Base-by-base conservation (phyloP, 1,284 basidiomycete genomes). In the Ganoderma resinaceum region DNA sequence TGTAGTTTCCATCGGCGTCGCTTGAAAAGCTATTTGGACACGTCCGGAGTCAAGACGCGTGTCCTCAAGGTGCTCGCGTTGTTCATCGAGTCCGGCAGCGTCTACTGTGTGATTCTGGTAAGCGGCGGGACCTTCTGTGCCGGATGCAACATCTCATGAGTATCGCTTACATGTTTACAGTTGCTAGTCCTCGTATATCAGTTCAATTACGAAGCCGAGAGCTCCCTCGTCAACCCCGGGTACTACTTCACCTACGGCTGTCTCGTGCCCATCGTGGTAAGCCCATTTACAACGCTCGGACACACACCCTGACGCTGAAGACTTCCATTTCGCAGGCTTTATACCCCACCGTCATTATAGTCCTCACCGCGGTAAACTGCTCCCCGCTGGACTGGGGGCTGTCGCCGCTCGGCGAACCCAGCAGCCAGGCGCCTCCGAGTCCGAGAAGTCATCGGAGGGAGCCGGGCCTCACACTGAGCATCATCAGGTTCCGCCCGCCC, bases 71-170 rank as follows among this genome's bases (percentile, higher is more conserved):
- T 62, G n/a, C 52, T 66, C 5, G 12, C 61, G 8, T n/a, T 66
- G 8, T 35, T 66, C 14, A 42, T 66, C 20, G 66, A 66, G 35
- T 66, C 66, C n/a, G 66, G 66, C n/a, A 20, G 42, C 2, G 38
- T 66, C 5, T 66, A 66, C 26, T 66, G 66, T 37, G 7, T 63
- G 0, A n/a, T 66, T 16, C 62, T 61, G 66, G 66, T 66, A 35
- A 12, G n/a, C n/a, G 6, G n/a, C n/a, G 6, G n/a, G 46, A 26
- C n/a, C 11, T 23, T 49, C 46, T n/a, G 6, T 46, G 2, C 7
- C 38, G 8, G 1, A 31, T 8, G 31, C 1, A 18, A 46, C 31
- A 11, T 23, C n/a, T 20, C 35, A 8, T n/a, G 23, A 5, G 23
- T 20, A 37, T 49, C 8, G 3, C 46, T 49, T n/a, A 37, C 59